Base-by-base conservation (phyloP, 192 early-diverging fungal genomes). In the Linnemannia exigua region DNA sequence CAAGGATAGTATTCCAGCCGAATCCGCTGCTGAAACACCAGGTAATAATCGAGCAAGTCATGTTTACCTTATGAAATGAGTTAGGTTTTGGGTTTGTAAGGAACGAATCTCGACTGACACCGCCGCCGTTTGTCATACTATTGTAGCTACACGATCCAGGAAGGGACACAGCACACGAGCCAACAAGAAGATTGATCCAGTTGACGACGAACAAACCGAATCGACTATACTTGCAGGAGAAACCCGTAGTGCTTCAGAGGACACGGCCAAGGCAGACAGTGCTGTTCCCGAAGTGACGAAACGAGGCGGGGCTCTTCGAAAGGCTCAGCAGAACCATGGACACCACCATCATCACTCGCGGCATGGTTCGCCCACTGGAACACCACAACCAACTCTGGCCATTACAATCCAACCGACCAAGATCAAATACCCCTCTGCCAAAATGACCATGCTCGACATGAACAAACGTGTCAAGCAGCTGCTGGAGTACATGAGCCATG, bases 381-480 rank as follows among this genome's bases (percentile, higher is more conserved):
- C 82, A 2, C 82, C 82, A 11, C 82, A 85, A 36, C 82, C 82
- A 12, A 75, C 75, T 58, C 73, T 69, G 3, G 58, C 80, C 17
- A 85, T 88, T 7, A 86, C 87, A 1, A 15, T 63, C 58, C 58
- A 63, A 63, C 90, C 91, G 44, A 79, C 91, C 54, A 90, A 90
- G 61, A 75, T 92, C n/a, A 89, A 89, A 71, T 88, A 88, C 51
- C 93, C 93, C 12, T 78, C 90, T 67, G 51, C 91, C 20, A 80
- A 86, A 31, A 89, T 94, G 79, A 87, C 89, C 15, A 54, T 95
- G 25, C 79, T 77, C 47, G 94, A 95, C 68, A 95, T 94, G 94
- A 92, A 87, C 80, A 92, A 90, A 76, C 89, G 94, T 16, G 90
- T 91, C 17, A 94, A 93, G 81, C 92, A 92, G 44, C 81, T 95